These are phyloP conservation scores for Suhomyces kunorum DNA, from an alignment of 1,139 yeast genomes.

Conservation along the genomic window DNA sequence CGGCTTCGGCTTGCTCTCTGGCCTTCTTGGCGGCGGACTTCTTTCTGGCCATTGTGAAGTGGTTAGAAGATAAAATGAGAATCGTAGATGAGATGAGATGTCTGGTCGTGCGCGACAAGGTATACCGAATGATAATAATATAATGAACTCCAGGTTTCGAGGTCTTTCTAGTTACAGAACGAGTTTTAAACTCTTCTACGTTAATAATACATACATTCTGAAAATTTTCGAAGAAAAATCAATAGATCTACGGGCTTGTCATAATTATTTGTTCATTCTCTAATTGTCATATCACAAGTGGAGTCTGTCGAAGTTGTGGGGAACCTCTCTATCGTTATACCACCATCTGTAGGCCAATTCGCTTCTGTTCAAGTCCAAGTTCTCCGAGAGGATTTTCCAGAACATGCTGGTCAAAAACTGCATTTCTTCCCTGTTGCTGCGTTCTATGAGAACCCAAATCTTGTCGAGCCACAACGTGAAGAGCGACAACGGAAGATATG, in stretches of 20 bases:
- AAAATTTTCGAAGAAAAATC: too few species aligned
- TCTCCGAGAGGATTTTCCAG: slow-evolving; percentile 48
- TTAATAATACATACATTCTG: too few species aligned
- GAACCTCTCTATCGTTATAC: slow-evolving; percentile 36
- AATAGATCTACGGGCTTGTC: too few species aligned
- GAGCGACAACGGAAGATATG: slow-evolving; percentile 50
- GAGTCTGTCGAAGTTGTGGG: slow-evolving; percentile 11
- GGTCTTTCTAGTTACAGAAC: not conserved
- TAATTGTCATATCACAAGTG: not conserved
- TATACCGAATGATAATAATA: not conserved
- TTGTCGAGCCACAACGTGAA: slow-evolving; percentile 52
- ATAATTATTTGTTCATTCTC: not conserved
- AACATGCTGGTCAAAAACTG: slow-evolving; percentile 30
- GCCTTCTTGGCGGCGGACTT: slow-evolving; percentile 85
- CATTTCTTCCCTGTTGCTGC: slow-evolving; percentile 34
- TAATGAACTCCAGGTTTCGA: too few species aligned
- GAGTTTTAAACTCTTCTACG: not conserved
- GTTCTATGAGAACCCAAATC: slow-evolving; percentile 42
- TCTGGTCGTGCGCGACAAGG: slow-evolving; percentile 5
- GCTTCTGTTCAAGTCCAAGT: slow-evolving; percentile 59
- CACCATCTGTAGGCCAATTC: slow-evolving; percentile 70
- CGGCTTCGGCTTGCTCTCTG: slow-evolving; percentile 46
- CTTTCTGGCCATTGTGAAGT: slow-evolving; percentile 73
- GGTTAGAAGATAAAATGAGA: not conserved
- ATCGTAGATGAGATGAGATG: slow-evolving; percentile 15